Evolutionary conservation across 805 yeast genomes (phyloP), one percentile per base, ranked within the genome.

Genomic region (Phaffomyces opuntiae): DNA sequence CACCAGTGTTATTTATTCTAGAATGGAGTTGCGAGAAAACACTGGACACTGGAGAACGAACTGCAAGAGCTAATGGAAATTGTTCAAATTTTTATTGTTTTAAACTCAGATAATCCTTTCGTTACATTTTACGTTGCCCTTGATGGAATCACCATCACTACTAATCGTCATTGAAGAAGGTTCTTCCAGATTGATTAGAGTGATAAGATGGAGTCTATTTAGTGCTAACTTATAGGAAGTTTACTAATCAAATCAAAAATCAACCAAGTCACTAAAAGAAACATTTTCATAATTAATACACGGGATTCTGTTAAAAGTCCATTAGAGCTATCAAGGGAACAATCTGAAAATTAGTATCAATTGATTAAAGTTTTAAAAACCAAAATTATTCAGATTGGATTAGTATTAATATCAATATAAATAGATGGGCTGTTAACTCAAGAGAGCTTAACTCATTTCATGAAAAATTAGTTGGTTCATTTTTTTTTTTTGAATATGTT

Each of bases 371-470:
- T 77, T 91, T 0, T 60, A 70, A 6, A 6, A 71, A 73, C 19
- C 81, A 83, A 56, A 93, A 88, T 50, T 83, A 95, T 5, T 75
- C 73, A 47, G 69, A 72, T 42, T 91, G 98, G 98, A 80, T 87
- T 8, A 56, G 62, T 3, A 62, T 69, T 8, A 56, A 62, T 3
- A 62, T 69, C 2, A 80, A 88, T 52, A 55, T 86, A 21, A 55
- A 65, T 9, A 72, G 73, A 17, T 84, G 91, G 89, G 72, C 80
- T 62, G 72, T 73, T 3, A 72, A 77, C 34, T 79, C 84, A 9
- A 60, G 68, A 27, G 74, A 74, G 38, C 72, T 83, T 43, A 67
- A 72, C 37, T 69, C 86, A 3, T 76, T n/a, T n/a, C n/a, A n/a
- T 80, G 96, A 87, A 56, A 75, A 96, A 56, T 65, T 87, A 35